Evolutionary conservation across 257 asterid genomes (phyloP), one percentile per base, ranked within the genome.

Genomic region (Leptodermis oblonga): DNA sequence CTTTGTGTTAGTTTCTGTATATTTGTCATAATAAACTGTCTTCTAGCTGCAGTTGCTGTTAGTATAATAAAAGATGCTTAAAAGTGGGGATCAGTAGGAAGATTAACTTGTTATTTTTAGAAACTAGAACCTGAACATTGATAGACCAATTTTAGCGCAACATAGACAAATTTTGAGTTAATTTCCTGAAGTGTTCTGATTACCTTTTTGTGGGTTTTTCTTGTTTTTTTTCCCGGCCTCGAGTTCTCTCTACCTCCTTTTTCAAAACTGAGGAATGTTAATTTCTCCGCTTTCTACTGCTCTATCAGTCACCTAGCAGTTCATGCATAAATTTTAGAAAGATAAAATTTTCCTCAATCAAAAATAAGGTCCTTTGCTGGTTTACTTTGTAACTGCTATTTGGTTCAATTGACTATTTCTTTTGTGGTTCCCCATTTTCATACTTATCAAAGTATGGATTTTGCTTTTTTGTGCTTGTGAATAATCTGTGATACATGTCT

Each of bases 401-500:
- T 23, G 18, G 22, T 45, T 59, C 33, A 46, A 42, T 41, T 60
- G 31, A 53, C 23, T 23, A 18, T 34, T 37, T 52, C 26, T 49
- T 34, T 33, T 58, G 37, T 4, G 53, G 42, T 7, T 14, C 9
- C 34, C 11, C 25, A 25, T 30, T 58, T 45, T 20, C 42, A 14
- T 73, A 33, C 23, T 20, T 26, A 18, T 28, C 14, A 45, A 26
- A 39, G 6, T 1, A 20, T 42, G 63, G 20, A 56, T 39, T 51
- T 5, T n/a, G 5, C 42, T 69, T 69, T 34, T 45, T 13, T 8
- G 6, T 2, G 2, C 51, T 62, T 69, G n/a, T 65, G 36, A 17
- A 64, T 60, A 59, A 25, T 49, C 48, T 67, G 63, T 39, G 43
- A 54, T 55, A 12, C 34, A 62, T 70, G 42, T 60, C 85, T 78